Base-by-base conservation (phyloP, 805 yeast genomes). In the Pichia paraexigua region DNA sequence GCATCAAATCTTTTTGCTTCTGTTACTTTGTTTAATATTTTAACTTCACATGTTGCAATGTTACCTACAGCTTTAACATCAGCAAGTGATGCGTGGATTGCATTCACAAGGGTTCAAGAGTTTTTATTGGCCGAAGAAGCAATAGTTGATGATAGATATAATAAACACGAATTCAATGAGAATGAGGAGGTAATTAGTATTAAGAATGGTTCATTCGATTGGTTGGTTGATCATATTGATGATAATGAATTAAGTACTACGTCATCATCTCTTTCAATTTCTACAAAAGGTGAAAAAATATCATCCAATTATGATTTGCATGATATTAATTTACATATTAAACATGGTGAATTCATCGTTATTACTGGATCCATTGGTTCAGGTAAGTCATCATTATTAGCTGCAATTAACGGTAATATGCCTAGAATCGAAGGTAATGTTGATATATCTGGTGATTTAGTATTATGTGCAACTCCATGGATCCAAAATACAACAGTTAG, bases 321-420 rank as follows among this genome's bases (percentile, higher is more conserved):
- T 43, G 58, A 83, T 60, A 65, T 87, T 51, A 71, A 80, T 56
- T 65, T 87, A 20, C 60, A 67, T 1, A 70, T 87, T 43, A 67
- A 72, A 40, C 78, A 76, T 51, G 86, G 86, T 17, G 94, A 87
- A 59, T 78, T 90, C 46, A 68, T 87, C 15, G 83, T 84, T 49
- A 74, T 87, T 25, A 85, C 91, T 0, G 96, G 96, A 18, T 66
- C 83, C 1, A 84, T 88, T 60, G 96, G 96, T 2, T 75, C 88
- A 3, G 96, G 96, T 49, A 88, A 88, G 62, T 73, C 91, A 0
- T 85, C 94, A 0, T 69, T 88, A 27, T 69, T 88, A 41, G 72
- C 76, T 53, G 89, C 94, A 0, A 69, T 88, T 49, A 74, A 83
- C 10, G 94, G 95, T 1, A 68, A 75, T 20, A 86, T 87, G 87